Evolutionary conservation across 2,329 filamentous ascomycete genomes (phyloP), one percentile per base, ranked within the genome.

Genomic region (Tetracladium maxilliforme): DNA sequence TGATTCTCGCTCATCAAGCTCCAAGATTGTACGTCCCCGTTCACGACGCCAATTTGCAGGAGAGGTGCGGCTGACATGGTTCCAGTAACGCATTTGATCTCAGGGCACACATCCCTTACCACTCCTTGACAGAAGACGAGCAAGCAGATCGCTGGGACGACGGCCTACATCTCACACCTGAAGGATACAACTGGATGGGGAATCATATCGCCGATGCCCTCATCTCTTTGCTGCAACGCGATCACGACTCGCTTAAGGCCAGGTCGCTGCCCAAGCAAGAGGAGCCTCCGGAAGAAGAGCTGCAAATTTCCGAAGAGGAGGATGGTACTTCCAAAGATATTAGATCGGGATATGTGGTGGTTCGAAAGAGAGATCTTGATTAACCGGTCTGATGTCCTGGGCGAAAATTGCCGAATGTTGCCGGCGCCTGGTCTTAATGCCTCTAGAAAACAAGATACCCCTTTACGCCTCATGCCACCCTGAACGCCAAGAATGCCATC

Each of bases 131-230:
- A 3, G 44, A 54, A 6, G 39, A 49, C 1, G 56, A 65, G 29
- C 52, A 56, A 13, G 33, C 49, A 3, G 49, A 47, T 29, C 64
- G 69, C 37, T 77, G 70, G 67, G 58, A 70, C 33, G 71, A 78
- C 45, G 58, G 56, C 11, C 34, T 76, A 13, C 71, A 78, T 46
- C 52, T 75, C 7, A 64, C 61, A 1, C 44, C 51, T 0, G 54
- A 51, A 6, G 72, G 72, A 6, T 77, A 78, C 49, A 58, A 73
- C 39, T 49, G 65, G 37, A 67, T 78, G 54, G 72, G 71, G 3
- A 51, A 58, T 19, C 53, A 61, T 29, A 52, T 77, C 24, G 70
- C 61, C 23, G 53, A 60, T 14, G 54, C 49, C 16, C 43, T 77
- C 7, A 48, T 67, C n/a, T n/a, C n/a, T n/a, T n/a, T n/a, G n/a